These are phyloP conservation scores for Xerocomellus intermedius DNA, from an alignment of 768 basidiomycete species.

Conservation along the genomic window DNA sequence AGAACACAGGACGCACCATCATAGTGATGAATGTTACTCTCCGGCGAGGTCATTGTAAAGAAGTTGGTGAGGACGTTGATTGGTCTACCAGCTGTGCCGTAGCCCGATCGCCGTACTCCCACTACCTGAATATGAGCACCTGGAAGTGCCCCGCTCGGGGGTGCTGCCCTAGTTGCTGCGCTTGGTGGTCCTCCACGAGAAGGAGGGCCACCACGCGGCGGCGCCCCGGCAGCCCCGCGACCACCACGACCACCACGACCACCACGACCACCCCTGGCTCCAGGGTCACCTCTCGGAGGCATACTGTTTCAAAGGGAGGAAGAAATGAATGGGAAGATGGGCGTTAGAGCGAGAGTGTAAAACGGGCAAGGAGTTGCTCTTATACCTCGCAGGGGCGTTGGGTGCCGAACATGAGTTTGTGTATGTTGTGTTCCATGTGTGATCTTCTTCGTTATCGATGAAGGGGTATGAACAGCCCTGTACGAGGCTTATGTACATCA, in stretches of 20 bases:
- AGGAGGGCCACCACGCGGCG: conserved; percentile 6
- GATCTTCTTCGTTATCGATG: conserved; percentile 23
- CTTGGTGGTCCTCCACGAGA: conserved; percentile 29
- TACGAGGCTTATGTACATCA: conserved; percentile 3
- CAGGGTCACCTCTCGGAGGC: conserved; percentile 38
- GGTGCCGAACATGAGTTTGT: conserved; percentile 21
- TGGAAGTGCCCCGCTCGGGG: conserved; percentile 35
- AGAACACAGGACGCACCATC: conserved; percentile 58
- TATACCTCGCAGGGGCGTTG: conserved; percentile 15
- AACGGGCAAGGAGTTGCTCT: conserved; percentile 11
- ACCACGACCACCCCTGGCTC: conserved; percentile 25
- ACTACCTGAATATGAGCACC: conserved; percentile 46
- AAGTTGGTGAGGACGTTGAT: conserved; percentile 55
- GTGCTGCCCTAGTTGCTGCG: conserved; percentile 15
- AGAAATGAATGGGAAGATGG: conserved; percentile 10
- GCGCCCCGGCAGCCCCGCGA: conserved; percentile 22
- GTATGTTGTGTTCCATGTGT: conserved; percentile 23
- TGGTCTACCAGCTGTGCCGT: conserved; percentile 53
- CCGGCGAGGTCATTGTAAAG: conserved; percentile 60
- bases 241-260: conserved; percentile 25
- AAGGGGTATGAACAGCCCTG: background rate
- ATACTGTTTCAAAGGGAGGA: conserved; percentile 24
- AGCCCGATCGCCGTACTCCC: conserved; percentile 68
- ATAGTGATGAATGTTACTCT: conserved; percentile 69
- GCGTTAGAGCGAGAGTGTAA: conserved; percentile 15